Evolutionary conservation across 179 eudicot genomes (phyloP).

Genomic region (Drosera spatulata): DNA sequence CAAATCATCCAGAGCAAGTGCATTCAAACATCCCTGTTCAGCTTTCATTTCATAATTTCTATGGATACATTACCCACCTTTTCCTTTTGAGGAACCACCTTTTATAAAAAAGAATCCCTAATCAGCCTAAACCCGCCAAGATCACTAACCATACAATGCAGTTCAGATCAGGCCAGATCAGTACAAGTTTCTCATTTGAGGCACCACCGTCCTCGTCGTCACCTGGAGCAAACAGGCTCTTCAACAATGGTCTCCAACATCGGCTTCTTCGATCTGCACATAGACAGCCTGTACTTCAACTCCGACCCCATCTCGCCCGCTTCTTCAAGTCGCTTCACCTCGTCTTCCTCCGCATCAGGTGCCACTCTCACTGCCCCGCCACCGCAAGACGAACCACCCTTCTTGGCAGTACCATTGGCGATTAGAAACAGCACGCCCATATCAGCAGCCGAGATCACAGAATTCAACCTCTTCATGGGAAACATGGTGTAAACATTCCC

Average conservation of each 20-base stretch:
- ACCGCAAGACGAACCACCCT: constrained; percentile 7
- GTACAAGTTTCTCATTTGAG: too few relatives aligned
- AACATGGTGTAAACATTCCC: constrained; percentile 53
- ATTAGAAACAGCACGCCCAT: constrained; percentile 45
- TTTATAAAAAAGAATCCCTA: too few relatives aligned
- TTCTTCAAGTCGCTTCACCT: not conserved
- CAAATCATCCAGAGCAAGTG: too few relatives aligned
- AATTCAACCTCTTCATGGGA: constrained; percentile 59
- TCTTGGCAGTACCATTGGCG: constrained; percentile 26
- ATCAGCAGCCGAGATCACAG: constrained; percentile 51
- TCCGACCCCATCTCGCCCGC: constrained; percentile 17
- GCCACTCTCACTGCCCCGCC: constrained; percentile 19
- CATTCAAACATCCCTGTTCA: too few relatives aligned
- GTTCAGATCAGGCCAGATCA: too few relatives aligned
- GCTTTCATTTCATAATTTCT: too few relatives aligned
- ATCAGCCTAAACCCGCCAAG: too few relatives aligned
- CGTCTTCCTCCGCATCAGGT: constrained; percentile 37
- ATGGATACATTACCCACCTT: too few relatives aligned
- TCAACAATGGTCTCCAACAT: constrained; percentile 76
- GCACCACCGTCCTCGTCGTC: not conserved
- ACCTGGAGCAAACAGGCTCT: constrained; percentile 41
- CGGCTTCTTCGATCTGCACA: constrained; percentile 78
- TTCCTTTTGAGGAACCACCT: too few relatives aligned
- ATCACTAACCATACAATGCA: too few relatives aligned
- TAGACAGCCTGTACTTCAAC: constrained; percentile 39